These are phyloP conservation scores for Eucalyptus paniculata DNA, from an alignment of 345 rosid species.

Conservation along the genomic window DNA sequence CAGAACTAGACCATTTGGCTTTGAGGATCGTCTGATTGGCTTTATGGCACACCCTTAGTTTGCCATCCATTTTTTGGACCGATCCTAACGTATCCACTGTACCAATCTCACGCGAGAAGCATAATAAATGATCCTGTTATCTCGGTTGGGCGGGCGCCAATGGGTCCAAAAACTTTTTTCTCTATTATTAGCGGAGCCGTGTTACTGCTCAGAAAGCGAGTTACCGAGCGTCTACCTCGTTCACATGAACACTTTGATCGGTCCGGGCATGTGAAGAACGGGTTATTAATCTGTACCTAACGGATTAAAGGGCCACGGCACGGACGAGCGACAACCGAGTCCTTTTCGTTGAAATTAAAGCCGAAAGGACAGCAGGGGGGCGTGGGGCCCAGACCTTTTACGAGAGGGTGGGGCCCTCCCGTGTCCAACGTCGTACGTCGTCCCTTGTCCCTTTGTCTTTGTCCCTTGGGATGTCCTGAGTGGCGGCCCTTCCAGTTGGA, in stretches of 20 bases:
- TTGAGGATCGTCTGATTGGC: neutral
- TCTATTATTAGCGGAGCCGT: neutral
- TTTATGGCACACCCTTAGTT: too few relatives aligned
- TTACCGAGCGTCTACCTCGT: neutral
- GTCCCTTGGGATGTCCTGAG: neutral
- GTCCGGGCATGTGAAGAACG: too few relatives aligned
- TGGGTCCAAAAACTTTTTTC: too few relatives aligned
- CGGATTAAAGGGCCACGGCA: neutral
- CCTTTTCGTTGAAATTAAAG: neutral
- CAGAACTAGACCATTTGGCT: neutral
- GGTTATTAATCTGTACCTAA: neutral
- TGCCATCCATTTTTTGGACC: neutral
- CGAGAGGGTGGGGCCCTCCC: neutral
- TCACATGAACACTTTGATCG: neutral
- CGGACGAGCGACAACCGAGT: neutral
- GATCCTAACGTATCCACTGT: neutral
- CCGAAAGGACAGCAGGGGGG: neutral
- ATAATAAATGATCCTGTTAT: neutral
- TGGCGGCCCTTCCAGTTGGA: neutral
- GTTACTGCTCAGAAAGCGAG: neutral
- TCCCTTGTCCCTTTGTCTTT: too few relatives aligned
- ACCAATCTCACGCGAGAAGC: neutral
- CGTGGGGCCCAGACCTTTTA: neutral
- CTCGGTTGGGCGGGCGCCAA: neutral
- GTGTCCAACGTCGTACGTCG: neutral